Evolutionary conservation across 371 early-diverging fungal genomes (phyloP), one percentile per base, ranked within the genome.

Genomic region (Actinomortierella ambigua): DNA sequence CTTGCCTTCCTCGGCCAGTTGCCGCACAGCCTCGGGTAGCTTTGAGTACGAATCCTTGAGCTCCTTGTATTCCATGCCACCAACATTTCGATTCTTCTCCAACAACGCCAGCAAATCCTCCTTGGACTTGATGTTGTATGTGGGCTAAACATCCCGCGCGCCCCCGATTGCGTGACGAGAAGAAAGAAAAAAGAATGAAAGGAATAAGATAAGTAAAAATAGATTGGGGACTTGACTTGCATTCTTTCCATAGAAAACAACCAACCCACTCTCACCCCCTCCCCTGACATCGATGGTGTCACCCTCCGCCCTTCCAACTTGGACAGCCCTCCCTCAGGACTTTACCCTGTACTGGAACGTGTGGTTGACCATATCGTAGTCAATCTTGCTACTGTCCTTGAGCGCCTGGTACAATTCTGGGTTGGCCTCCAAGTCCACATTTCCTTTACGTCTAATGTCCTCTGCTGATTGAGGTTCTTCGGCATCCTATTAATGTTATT

Each of bases 31-130:
- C 42, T 86, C 85, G 18, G 79, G 59, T 22, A 92, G 71, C 46
- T 90, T 90, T 17, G 91, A 78, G 65, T 91, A 91, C 2, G 93
- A 93, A 56, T 94, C 95, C 44, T 86, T 86, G 41, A 95, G 80
- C 44, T 89, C 90, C 64, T 89, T 90, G 51, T 88, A 85, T 39
- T 92, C 92, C 78, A 91, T 86, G 2, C 93, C 95, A 9, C 89
- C 90, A 42, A 84, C 79, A 46, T 83, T 79, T 42, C 76, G 80
- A 28, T 83, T 80, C 28, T 78, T 66, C 24, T 87, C 79, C 53
- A 95, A 76, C 13, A 92, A 66, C 7, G 77, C 70, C 17, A 93
- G 59, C 23, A 95, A 68, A 52, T 93, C 93, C 17, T 91, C 92
- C 49, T 88, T 88, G 53, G 83, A 85, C 46, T 85, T 85, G 53